Evolutionary conservation across 2,329 filamentous ascomycete genomes (phyloP).

Genomic region (Penicillium palitans): DNA sequence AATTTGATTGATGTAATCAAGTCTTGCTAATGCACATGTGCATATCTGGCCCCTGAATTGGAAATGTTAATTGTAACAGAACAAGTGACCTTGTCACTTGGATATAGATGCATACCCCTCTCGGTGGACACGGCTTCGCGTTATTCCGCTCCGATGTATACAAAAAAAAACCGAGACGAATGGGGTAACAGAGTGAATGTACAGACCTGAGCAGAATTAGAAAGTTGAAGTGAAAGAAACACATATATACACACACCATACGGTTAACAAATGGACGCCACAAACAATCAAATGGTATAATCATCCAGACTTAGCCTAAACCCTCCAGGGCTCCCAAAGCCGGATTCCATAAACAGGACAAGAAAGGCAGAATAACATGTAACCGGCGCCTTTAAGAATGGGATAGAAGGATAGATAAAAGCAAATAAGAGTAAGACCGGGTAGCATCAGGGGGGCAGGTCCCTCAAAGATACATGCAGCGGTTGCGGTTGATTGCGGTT

Average conservation of each 20-base stretch:
- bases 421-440: conserved; percentile 19
- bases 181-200: neutral
- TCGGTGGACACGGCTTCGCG: neutral
- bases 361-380: conserved; percentile 21
- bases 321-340: conserved; percentile 7
- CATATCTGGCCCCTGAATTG: neutral
- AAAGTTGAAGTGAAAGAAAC: neutral
- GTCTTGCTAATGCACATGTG: neutral
- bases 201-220: neutral
- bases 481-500: neutral
- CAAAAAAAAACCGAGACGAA: neutral
- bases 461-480: conserved; percentile 5
- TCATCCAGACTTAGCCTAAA: conserved; percentile 11
- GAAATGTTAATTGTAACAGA: neutral
- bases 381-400: conserved; percentile 27
- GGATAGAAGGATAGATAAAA: conserved; percentile 23
- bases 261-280: conserved; percentile 10
- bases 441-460: neutral
- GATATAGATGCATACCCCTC: neutral
- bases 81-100: neutral
- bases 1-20: neutral
- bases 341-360: conserved; percentile 5
- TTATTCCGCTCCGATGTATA: conserved; percentile 5
- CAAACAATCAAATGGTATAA: conserved; percentile 16
- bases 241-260: conserved; percentile 10